Base-by-base conservation (phyloP, 2,329 filamentous ascomycete genomes). In the Fusarium sp. region DNA sequence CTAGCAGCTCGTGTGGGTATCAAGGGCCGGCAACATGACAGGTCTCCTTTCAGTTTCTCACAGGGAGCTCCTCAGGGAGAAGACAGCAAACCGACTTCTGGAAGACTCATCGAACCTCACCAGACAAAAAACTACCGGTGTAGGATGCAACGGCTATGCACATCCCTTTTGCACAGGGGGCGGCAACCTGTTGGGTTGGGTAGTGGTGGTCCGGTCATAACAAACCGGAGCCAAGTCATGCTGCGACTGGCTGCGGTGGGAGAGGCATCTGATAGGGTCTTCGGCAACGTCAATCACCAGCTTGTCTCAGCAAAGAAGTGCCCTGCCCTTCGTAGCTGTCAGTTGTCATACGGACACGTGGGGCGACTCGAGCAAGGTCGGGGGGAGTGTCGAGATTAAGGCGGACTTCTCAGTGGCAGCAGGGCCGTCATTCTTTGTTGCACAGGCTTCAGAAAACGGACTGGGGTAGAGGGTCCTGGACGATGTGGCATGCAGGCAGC, bases 1-100 rank as follows among this genome's bases (percentile, higher is more conserved):
- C 76, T 72, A 76, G 76, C 78, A 76, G 79, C 79, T 81, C 79
- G 79, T 81, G 79, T 82, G 80, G 80, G 79, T 79, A 77, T 82
- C 82, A 70, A 73, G 61, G 69, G 59, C 62, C 54, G 66, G 69
- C 73, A 68, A 70, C 70, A 66, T 79, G 76, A 76, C 77, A 78
- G 73, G 71, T 60, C 61, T 67, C 62, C 60, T 60, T 69, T 60
- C 56, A 60, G 40, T 42, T 62, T 61, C 52, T 45, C 34, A 47
- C 47, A 59, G 14, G 59, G 24, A 64, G 40, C 64, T 67, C 47
- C 56, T 67, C 38, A 34, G 27, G 37, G 60, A 42, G 66, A 50
- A 38, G n/a, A 50, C 47, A 66, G 20, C 66, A 67, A 66, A 63
- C 52, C 38, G 42, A 66, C 35, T 78, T 70, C 74, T 78, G 67